Base-by-base conservation (phyloP, 1,284 basidiomycete genomes). In the Xerocomus minutiporus region DNA sequence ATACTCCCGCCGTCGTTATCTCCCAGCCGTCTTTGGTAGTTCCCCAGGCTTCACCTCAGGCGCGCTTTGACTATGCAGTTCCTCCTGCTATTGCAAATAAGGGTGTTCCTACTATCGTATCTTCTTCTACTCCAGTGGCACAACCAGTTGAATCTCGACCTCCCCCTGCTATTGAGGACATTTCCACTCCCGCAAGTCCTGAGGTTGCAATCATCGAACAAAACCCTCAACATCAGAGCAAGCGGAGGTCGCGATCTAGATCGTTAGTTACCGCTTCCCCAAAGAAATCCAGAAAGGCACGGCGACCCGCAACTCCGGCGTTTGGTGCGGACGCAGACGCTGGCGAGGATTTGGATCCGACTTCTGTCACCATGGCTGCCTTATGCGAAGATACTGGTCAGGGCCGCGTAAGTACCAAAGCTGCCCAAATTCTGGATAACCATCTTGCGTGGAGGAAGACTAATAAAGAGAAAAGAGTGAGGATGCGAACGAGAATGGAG, bases 311-410 rank as follows among this genome's bases (percentile, higher is more conserved):
- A 11, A 69, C 77, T 5, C 78, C 81, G 12, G 73, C 72, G 0
- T 84, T 80, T 55, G 81, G 84, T 59, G 70, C 76, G 26, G 71
- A 76, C 46, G 81, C 80, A 0, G 78, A 80, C 62, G 83, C 86
- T 2, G 86, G 86, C 12, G 86, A 86, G 63, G 83, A 86, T 34
- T 70, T 91, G 39, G 88, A 91, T 61, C 88, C 88, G 15, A 89
- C 86, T 0, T 73, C 77, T 3, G 71, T 86, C n/a, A 89, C 85
- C 4, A 91, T 91, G 88, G 82, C 85, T 13, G 69, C 80, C 0
- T 75, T 91, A 2, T 90, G 88, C 63, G 78, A 76, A 28, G 88
- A 91, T 62, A 85, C 78, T 2, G 85, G 86, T 4, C 81, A 82
- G 54, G 88, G 88, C 9, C 79, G 87, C 32, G 73, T 89, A 42